Conservation (phyloP, 768 basidiomycete genomes). For the Trametes maxima region DNA sequence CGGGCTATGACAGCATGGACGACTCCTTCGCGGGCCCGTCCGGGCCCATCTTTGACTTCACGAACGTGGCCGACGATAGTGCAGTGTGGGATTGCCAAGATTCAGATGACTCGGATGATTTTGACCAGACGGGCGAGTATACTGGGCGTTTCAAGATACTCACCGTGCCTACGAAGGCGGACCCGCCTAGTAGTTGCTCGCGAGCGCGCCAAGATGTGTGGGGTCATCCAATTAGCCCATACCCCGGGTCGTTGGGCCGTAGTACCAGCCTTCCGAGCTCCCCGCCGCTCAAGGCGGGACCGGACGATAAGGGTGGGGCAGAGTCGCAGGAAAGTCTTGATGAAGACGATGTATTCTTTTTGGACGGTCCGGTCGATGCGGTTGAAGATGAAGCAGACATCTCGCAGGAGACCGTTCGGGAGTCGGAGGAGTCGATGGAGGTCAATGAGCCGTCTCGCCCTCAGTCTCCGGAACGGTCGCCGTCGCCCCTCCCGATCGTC, state of each 20-base stretch:
- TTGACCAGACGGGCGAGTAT: conserved; percentile 53
- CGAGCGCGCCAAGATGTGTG: conserved; percentile 53
- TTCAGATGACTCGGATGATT: conserved; percentile 37
- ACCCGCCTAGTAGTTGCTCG: conserved; percentile 63
- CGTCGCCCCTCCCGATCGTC: conserved; percentile 20
- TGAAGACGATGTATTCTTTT: conserved; percentile 21
- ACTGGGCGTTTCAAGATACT: conserved; percentile 65
- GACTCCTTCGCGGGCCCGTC: conserved; percentile 17
- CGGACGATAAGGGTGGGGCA: conserved; percentile 17
- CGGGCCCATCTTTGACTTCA: conserved; percentile 29
- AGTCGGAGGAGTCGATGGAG: not conserved
- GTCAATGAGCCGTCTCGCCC: not conserved
- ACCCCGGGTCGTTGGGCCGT: conserved; percentile 38
- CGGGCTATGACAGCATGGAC: conserved; percentile 18
- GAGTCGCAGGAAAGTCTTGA: conserved; percentile 8
- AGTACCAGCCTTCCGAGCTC: conserved; percentile 11
- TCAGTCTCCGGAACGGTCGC: conserved; percentile 4
- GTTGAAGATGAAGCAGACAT: not conserved
- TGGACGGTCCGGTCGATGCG: conserved; percentile 6
- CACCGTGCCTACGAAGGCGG: conserved; percentile 61
- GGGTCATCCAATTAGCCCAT: conserved; percentile 74
- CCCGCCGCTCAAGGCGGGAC: conserved; percentile 6
- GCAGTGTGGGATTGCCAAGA: conserved; percentile 28
- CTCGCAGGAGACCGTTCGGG: not conserved
- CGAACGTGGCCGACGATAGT: conserved; percentile 5